These are phyloP conservation scores for Phytophthora brassicae DNA, from an alignment of 352 stramenopile species.

Conservation along the genomic window DNA sequence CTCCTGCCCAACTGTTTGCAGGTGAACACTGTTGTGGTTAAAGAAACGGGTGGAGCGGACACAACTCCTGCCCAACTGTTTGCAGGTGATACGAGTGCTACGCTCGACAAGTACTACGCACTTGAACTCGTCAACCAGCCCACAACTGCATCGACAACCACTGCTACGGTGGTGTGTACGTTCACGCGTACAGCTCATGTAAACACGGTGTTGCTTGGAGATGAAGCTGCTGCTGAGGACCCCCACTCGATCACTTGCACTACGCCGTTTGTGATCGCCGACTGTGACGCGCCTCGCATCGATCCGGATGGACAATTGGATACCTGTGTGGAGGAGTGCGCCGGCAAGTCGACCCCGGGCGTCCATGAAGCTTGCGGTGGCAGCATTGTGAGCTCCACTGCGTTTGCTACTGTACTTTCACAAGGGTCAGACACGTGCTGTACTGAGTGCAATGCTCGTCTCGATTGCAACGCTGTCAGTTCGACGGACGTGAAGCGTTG, in stretches of 20 bases:
- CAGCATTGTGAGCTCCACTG: constrained; percentile 32
- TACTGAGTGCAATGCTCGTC: background rate
- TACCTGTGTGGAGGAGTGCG: constrained; percentile 30
- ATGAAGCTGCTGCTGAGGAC: no score
- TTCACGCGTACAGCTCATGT: constrained; percentile 27
- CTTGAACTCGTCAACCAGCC: constrained; percentile 46
- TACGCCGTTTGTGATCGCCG: constrained; percentile 10
- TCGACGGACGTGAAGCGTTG: constrained; percentile 35
- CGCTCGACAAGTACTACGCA: constrained; percentile 30
- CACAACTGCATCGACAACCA: constrained; percentile 34
- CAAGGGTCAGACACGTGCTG: constrained; percentile 28
- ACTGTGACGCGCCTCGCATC: constrained; percentile 10
- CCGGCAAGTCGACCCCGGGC: constrained; percentile 24
- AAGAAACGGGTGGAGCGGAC: constrained; percentile 6
- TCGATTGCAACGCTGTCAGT: constrained; percentile 12
- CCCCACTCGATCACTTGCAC: no score
- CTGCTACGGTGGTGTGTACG: constrained; percentile 40
- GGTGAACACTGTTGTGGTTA: constrained; percentile 19
- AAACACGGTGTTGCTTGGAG: background rate
- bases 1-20: no score
- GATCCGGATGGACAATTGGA: no score
- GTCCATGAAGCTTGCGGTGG: constrained; percentile 45
- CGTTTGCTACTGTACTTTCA: constrained; percentile 5
- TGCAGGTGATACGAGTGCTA: no score
- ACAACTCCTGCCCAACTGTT: no score